Percentiles rank a stretch among this genome's conserved stretches.
These are phyloP conservation scores for Ganoderma leucocontextum DNA, from an alignment of 1,284 basidiomycete genomes.

Conservation along the genomic window DNA sequence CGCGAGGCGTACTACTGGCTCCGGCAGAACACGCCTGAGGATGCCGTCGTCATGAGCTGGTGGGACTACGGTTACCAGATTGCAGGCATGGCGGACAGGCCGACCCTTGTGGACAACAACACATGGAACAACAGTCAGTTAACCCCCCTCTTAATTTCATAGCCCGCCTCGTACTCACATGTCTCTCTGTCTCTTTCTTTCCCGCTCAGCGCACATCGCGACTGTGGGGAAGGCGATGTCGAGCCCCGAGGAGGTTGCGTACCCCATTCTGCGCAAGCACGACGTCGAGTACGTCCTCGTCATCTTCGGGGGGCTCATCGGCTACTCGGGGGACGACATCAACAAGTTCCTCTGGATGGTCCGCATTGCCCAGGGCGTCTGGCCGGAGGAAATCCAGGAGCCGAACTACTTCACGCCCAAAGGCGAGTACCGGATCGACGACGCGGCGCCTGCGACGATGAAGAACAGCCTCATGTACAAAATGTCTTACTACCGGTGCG, in stretches of 20 bases:
- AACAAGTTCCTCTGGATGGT: conserved; percentile 99
- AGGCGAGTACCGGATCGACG: conserved; percentile 96
- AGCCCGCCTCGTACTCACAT: neutral
- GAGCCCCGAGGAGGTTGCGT: conserved; percentile 92
- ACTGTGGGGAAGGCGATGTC: conserved; percentile 99
- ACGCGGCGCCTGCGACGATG: conserved; percentile 90
- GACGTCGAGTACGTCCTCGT: conserved; percentile 98
- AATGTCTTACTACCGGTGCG: conserved; percentile 94
- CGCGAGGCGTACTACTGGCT: conserved; percentile 99
- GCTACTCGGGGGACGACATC: conserved; percentile 98
- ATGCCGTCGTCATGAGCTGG: conserved; percentile 98
- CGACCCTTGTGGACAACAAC: conserved; percentile 99
- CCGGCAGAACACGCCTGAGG: conserved; percentile 91
- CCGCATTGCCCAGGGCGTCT: conserved; percentile 96
- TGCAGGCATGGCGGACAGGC: conserved; percentile 97
- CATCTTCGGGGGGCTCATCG: conserved; percentile 97
- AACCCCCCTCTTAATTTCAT: neutral
- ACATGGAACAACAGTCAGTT: conserved; percentile 99
- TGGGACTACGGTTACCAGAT: conserved; percentile 99
- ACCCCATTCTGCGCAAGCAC: conserved; percentile 96
- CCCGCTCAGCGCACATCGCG: conserved; percentile 82
- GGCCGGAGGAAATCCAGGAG: conserved; percentile 98
- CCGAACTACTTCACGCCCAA: conserved; percentile 92
- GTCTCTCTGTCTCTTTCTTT: conserved; percentile 6
- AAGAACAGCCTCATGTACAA: conserved; percentile 98